phyloP scores from a whole-genome alignment of 805 yeast genomes.

The Saccharomycopsis selenospora region DNA sequence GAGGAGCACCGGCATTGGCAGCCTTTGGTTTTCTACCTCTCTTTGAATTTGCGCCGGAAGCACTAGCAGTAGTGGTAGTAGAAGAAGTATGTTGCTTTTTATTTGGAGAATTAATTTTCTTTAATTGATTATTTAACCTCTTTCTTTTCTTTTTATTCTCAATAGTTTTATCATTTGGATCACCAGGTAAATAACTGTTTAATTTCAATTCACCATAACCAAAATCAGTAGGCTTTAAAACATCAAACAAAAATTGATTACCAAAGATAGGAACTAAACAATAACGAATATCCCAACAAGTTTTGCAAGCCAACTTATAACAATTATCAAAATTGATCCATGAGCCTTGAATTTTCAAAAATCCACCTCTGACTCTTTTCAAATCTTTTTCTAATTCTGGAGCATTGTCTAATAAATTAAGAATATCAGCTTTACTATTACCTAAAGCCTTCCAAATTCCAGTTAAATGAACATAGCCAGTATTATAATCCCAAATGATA shows the following conservation, averaged over 20 bases:
- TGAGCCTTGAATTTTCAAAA: slow-evolving; percentile 86
- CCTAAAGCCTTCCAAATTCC: slow-evolving; percentile 80
- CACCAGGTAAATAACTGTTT: slow-evolving; percentile 23
- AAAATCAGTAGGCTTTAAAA: slow-evolving; percentile 49
- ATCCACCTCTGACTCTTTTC: slow-evolving; percentile 83
- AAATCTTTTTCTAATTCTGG: slow-evolving; percentile 59
- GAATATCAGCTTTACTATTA: slow-evolving; percentile 68
- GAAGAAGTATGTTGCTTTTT: neutral
- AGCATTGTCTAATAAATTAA: slow-evolving; percentile 52
- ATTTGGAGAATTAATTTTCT: neutral
- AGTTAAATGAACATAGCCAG: slow-evolving; percentile 82
- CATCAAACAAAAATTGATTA: slow-evolving; percentile 50
- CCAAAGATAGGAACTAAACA: slow-evolving; percentile 80
- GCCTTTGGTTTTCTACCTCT: neutral
- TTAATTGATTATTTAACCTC: slow-evolving; percentile 3
- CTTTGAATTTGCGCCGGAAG: neutral
- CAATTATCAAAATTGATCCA: slow-evolving; percentile 79
- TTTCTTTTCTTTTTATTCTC: slow-evolving; percentile 17
- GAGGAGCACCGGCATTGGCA: neutral
- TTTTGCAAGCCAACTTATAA: slow-evolving; percentile 56
- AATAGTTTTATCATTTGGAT: slow-evolving; percentile 17
- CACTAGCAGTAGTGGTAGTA: neutral
- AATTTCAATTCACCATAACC: slow-evolving; percentile 60
- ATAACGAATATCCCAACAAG: slow-evolving; percentile 71
- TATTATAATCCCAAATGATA: slow-evolving; percentile 78